Percentiles rank a stretch among this genome's conserved stretches.
Conservation (phyloP, 73 alveolate genomes). For the Tetrahymena borealis region DNA sequence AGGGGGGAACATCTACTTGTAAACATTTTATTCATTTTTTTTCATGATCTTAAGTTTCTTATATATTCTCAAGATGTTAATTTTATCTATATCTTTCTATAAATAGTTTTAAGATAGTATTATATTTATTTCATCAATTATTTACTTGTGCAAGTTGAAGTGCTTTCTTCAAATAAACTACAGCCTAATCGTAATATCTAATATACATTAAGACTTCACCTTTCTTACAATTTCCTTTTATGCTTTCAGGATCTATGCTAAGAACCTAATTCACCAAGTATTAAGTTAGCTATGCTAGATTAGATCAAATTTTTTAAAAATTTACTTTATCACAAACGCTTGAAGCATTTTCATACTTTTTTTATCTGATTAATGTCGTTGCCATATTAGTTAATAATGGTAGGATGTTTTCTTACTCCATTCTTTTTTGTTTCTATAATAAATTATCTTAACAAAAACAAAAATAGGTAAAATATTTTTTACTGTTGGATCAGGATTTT, state of each 20-base stretch:
- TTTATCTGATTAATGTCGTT: neutral
- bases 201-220: neutral
- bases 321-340: neutral
- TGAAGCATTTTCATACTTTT: neutral
- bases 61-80: neutral
- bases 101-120: neutral
- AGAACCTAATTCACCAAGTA: neutral
- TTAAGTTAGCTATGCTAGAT: neutral
- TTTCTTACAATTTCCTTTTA: neutral
- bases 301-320: neutral
- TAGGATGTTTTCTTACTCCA: neutral
- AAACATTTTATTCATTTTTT: neutral
- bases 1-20: neutral
- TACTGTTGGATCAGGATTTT: neutral
- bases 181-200: neutral
- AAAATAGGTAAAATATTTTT: neutral
- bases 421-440: neutral
- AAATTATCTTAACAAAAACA: neutral
- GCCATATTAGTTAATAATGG: neutral
- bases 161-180: neutral
- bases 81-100: neutral
- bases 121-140: neutral
- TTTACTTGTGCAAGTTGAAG: neutral
- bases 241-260: neutral
- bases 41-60: neutral